Percentiles rank a stretch among this genome's conserved stretches.
Conservation (phyloP, 2,329 filamentous ascomycete genomes). For the Alternaria triticimaculans region DNA sequence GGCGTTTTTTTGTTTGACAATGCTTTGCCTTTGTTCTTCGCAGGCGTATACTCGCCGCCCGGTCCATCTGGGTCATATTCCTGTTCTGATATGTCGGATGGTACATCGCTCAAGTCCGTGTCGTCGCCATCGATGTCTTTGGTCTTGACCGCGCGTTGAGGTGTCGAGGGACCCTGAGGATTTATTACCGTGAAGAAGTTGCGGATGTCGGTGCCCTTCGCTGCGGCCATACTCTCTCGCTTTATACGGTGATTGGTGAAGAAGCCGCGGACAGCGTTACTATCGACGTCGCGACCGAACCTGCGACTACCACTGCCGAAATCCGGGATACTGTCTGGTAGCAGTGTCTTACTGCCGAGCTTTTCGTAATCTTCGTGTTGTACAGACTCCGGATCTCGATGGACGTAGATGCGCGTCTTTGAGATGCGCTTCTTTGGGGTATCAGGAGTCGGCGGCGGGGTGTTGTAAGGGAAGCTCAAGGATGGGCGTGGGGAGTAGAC, state of each 20-base stretch:
- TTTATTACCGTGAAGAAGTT: background rate
- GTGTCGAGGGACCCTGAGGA: background rate
- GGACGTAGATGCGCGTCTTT: background rate
- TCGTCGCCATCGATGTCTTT: background rate
- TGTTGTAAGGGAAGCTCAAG: background rate
- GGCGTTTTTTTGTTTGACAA: background rate
- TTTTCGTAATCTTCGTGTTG: background rate
- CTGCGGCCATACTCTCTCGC: background rate
- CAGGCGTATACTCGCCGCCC: background rate
- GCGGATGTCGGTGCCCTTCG: background rate
- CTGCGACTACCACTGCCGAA: background rate
- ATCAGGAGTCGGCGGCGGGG: background rate
- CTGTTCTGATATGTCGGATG: background rate
- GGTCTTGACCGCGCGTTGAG: background rate
- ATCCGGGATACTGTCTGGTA: background rate
- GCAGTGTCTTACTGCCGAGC: background rate
- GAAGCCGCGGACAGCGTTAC: slow-evolving; percentile 1
- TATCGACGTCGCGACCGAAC: slow-evolving; percentile 5
- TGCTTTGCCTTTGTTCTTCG: background rate
- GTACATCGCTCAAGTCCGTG: background rate
- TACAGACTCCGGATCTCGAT: background rate
- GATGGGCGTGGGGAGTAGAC: background rate
- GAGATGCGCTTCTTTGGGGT: background rate
- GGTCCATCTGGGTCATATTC: background rate
- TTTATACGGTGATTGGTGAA: background rate